phyloP scores from a whole-genome alignment of 192 early-diverging fungal species.

The Paraglomus brasilianum region DNA sequence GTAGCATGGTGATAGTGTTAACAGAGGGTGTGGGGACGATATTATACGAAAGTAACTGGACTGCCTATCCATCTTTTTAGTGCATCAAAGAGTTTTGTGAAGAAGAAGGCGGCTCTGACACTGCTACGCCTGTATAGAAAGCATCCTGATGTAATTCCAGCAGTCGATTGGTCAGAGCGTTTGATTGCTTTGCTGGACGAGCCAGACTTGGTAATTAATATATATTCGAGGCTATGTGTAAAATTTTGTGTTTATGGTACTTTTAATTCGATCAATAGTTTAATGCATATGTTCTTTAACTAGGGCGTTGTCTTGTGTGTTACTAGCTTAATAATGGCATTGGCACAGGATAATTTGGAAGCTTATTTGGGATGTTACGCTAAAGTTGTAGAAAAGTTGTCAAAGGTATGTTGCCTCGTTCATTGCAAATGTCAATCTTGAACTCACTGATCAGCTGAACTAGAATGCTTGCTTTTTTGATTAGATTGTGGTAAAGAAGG shows the following conservation, averaged over 20 bases:
- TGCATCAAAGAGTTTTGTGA: slow-evolving; percentile 79
- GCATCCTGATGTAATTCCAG: slow-evolving; percentile 85
- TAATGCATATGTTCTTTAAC: background rate
- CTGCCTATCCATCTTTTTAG: slow-evolving; percentile 31
- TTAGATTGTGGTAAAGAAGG: slow-evolving; percentile 82
- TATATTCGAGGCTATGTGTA: slow-evolving; percentile 1
- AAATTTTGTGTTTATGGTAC: background rate
- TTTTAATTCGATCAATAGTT: background rate
- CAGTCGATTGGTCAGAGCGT: slow-evolving; percentile 81
- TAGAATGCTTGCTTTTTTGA: background rate
- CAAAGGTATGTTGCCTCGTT: slow-evolving; percentile 54
- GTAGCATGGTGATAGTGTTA: slow-evolving; percentile 20
- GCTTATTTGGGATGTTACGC: slow-evolving; percentile 71
- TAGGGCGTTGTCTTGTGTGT: slow-evolving; percentile 84
- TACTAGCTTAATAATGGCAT: slow-evolving; percentile 82
- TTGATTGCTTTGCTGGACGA: slow-evolving; percentile 85
- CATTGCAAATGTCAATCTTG: background rate
- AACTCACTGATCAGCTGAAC: background rate
- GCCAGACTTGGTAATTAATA: slow-evolving; percentile 65
- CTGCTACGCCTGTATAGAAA: slow-evolving; percentile 86
- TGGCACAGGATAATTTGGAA: slow-evolving; percentile 89
- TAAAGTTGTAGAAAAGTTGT: slow-evolving; percentile 77
- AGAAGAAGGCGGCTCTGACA: slow-evolving; percentile 96
- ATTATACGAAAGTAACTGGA: no score
- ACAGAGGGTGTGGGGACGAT: background rate